Evolutionary conservation across 2,329 filamentous ascomycete genomes (phyloP), one percentile per base, ranked within the genome.

Genomic region (Calonectria hawksworthii): DNA sequence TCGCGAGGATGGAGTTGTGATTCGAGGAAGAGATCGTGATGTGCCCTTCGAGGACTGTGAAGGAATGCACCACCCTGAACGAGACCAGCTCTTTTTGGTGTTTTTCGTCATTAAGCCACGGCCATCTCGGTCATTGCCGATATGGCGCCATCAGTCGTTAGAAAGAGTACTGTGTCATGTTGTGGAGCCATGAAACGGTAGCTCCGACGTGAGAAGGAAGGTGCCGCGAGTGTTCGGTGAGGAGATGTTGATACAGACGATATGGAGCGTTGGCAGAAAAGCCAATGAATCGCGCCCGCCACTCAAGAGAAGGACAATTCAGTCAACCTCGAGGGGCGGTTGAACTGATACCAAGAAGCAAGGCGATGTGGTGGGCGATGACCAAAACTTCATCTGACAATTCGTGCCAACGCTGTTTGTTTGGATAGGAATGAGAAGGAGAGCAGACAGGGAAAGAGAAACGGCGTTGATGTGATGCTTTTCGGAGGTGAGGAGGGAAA

Each of bases 11-110:
- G 66, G 76, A 79, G 80, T 79, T 80, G 81, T 78, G 79, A 81
- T 79, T 80, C 78, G 78, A 76, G 74, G 71, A 66, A 79, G 78
- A 77, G 79, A 76, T 77, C 80, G 77, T 67, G 79, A 80, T 81
- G 72, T 80, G 79, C 80, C 78, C 80, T 81, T 81, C 80, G 76
- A 73, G 79, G 76, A 68, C 78, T 74, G 73, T 76, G 54, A 65
- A 54, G 56, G 63, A 64, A 71, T 75, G 75, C 80, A 73, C 75
- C 76, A 64, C 75, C 75, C 75, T 74, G 72, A 75, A 72, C 75
- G 61, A 74, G 72, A 79, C 80, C 76, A 41, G 73, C 77, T 80
- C 77, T 74, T 74, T 71, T 73, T 68, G 65, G 64, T 72, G 50
- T 74, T 54, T 65, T 74, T 75, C 75, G 73, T 81, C 80, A 75